Evolutionary conservation across 257 asterid genomes (phyloP).

Genomic region (Verbascum thapsus): DNA sequence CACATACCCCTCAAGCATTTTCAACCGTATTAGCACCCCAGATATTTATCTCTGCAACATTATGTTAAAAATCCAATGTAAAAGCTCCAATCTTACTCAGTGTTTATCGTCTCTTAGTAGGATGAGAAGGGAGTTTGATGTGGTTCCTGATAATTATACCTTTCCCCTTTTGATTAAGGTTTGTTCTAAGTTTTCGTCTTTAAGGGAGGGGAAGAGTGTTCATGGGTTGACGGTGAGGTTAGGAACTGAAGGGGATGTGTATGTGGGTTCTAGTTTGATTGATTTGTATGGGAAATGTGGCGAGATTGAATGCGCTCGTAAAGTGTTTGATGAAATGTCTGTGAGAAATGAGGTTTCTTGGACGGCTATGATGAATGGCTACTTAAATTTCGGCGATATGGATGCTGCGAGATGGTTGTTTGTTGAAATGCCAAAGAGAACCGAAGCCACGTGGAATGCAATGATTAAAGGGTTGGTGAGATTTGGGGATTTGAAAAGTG

Average conservation of each 20-base stretch:
- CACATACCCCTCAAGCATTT: constrained; percentile 48
- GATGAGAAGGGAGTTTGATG: constrained; percentile 41
- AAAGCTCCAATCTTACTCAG: constrained; percentile 34
- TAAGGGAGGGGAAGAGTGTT: constrained; percentile 60
- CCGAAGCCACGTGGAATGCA: constrained; percentile 63
- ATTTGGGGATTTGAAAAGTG: constrained; percentile 57
- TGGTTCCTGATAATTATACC: constrained; percentile 59
- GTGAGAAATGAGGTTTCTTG: constrained; percentile 62
- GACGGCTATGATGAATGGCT: constrained; percentile 72
- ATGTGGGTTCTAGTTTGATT: constrained; percentile 67
- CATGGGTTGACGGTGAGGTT: constrained; percentile 59
- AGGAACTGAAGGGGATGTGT: constrained; percentile 55
- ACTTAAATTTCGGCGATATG: constrained; percentile 46
- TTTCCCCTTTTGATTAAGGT: constrained; percentile 62
- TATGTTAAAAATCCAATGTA: constrained; percentile 51
- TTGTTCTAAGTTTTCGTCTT: constrained; percentile 45
- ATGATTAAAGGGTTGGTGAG: constrained; percentile 59
- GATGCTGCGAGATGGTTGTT: constrained; percentile 49
- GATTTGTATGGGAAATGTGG: constrained; percentile 73
- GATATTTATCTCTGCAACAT: constrained; percentile 67
- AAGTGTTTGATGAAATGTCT: constrained; percentile 60
- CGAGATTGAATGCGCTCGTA: constrained; percentile 54
- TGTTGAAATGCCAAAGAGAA: constrained; percentile 67
- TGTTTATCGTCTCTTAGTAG: constrained; percentile 45
- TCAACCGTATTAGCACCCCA: constrained; percentile 51